Conservation (phyloP, 768 basidiomycete genomes). For the Exsudoporus frostii region DNA sequence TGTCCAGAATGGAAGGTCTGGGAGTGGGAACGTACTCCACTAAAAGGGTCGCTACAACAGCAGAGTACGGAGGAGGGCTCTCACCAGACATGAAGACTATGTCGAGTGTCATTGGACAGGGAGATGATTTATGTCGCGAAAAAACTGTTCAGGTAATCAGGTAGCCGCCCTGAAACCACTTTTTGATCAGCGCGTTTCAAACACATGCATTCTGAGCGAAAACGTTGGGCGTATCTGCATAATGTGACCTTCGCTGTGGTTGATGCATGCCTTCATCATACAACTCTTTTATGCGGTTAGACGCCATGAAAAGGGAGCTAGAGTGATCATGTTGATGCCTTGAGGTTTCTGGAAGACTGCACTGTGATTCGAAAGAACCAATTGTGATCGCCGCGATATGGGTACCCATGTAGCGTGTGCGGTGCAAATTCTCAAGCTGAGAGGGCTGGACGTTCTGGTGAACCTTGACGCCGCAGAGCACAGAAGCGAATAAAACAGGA, state of each 20-base stretch:
- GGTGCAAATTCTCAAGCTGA: not conserved
- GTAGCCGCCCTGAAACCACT: slow-evolving; percentile 2
- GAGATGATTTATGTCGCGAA: not conserved
- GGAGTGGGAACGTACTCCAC: not conserved
- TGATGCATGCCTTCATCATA: not conserved
- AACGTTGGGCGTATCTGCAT: slow-evolving; percentile 1
- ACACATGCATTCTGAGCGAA: not conserved
- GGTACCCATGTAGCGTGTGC: not conserved
- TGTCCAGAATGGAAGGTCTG: not conserved
- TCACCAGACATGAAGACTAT: slow-evolving; percentile 3
- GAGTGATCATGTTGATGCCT: not conserved
- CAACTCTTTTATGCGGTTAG: not conserved
- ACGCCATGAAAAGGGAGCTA: not conserved
- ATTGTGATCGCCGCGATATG: not conserved
- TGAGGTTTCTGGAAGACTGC: not conserved
- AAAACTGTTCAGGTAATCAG: not conserved
- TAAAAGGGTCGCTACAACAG: not conserved
- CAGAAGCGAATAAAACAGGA: not conserved
- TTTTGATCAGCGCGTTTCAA: not conserved
- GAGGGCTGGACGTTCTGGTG: not conserved
- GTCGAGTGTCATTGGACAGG: not conserved
- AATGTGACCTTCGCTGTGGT: not conserved
- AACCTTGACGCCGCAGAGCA: not conserved
- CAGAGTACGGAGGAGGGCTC: slow-evolving; percentile 20
- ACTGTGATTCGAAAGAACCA: not conserved